Conservation (phyloP, 371 early-diverging fungal genomes). For the Zychaea mexicana region DNA sequence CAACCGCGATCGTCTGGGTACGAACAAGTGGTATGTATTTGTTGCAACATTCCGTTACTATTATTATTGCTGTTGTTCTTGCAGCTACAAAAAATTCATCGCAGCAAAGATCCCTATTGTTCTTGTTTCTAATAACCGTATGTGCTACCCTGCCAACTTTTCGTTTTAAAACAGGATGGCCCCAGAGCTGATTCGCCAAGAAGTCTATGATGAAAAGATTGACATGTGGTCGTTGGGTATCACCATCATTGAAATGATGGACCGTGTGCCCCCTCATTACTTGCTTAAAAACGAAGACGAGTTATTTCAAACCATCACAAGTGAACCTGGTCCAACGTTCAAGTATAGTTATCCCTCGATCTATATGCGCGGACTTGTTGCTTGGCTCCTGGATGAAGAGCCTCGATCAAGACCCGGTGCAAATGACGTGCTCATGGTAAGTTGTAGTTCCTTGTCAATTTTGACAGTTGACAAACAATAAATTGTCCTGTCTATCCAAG, state of each 20-base stretch:
- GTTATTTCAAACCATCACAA: conserved; percentile 40
- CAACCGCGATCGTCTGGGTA: conserved; percentile 91
- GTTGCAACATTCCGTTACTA: too few relatives aligned
- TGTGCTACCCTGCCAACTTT: too few relatives aligned
- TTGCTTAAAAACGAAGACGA: conserved; percentile 48
- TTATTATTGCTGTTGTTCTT: not conserved
- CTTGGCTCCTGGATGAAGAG: conserved; percentile 51
- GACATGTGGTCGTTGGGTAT: conserved; percentile 99
- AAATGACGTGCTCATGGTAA: conserved; percentile 42
- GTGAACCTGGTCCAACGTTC: conserved; percentile 51
- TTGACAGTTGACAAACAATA: not conserved
- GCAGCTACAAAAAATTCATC: not conserved
- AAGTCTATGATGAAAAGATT: conserved; percentile 83
- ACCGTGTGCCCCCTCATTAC: conserved; percentile 56
- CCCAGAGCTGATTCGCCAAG: conserved; percentile 92
- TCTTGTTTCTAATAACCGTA: not conserved
- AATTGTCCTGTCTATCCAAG: too few relatives aligned
- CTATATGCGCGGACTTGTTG: conserved; percentile 53
- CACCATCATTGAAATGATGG: conserved; percentile 59
- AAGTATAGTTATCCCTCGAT: conserved; percentile 51
- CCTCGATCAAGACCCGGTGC: conserved; percentile 40
- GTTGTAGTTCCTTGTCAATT: not conserved
- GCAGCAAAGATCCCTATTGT: not conserved
- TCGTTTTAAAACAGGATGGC: conserved; percentile 76
- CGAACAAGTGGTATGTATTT: conserved; percentile 76